These are phyloP conservation scores for Pichia nakasei DNA, from an alignment of 805 yeast genomes.

Conservation along the genomic window DNA sequence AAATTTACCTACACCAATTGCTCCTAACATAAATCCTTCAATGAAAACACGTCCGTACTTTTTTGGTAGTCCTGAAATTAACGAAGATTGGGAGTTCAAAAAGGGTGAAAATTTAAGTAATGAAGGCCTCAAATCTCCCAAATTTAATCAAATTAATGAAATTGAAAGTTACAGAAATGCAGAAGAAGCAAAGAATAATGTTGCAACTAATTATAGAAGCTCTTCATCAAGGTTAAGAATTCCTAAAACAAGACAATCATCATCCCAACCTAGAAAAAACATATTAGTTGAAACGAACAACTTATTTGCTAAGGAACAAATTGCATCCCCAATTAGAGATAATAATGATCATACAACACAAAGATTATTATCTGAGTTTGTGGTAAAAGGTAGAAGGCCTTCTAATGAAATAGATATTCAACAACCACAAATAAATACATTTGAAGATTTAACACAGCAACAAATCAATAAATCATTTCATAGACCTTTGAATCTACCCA, in stretches of 20 bases:
- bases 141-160: not conserved
- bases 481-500: not conserved
- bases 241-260: not conserved
- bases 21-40: not conserved
- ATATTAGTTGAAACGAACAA: constrained; percentile 2
- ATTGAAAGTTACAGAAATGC: too few relatives aligned
- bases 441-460: not conserved
- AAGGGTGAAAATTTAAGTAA: not conserved
- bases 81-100: not conserved
- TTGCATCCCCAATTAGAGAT: too few relatives aligned
- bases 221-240: not conserved
- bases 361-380: constrained; percentile 14
- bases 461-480: not conserved
- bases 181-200: too few relatives aligned
- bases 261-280: not conserved
- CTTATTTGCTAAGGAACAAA: too few relatives aligned
- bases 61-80: not conserved
- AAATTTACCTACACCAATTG: constrained; percentile 20
- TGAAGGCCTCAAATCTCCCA: not conserved
- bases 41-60: not conserved
- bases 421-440: not conserved
- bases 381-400: constrained; percentile 5
- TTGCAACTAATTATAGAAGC: too few relatives aligned
- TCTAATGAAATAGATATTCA: not conserved
- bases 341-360: too few relatives aligned